Evolutionary conservation across 345 rosid genomes (phyloP).

Genomic region (Hibiscus trionum): DNA sequence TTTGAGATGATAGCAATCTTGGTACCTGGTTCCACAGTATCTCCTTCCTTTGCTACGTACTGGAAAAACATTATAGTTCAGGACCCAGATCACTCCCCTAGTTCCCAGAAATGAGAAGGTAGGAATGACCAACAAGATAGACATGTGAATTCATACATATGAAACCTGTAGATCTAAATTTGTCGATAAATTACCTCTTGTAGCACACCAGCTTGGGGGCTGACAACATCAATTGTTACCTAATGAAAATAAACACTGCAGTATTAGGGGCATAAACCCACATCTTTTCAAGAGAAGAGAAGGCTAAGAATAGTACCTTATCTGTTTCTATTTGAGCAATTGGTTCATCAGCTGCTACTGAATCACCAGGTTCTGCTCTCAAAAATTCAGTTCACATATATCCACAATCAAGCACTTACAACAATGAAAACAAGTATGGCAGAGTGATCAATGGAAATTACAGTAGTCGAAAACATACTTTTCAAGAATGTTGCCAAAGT

Average conservation of each 20-base stretch:
- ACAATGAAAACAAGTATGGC: not conserved
- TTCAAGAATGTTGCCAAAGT: slow-evolving; percentile 66
- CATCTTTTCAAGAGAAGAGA: not conserved
- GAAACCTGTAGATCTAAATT: not conserved
- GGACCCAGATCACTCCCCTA: not conserved
- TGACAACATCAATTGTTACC: slow-evolving; percentile 84
- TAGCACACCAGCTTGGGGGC: slow-evolving; percentile 81
- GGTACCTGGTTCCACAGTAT: slow-evolving; percentile 87
- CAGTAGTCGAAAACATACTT: slow-evolving; percentile 34
- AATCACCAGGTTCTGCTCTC: slow-evolving; percentile 81
- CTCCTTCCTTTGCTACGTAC: slow-evolving; percentile 91
- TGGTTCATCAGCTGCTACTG: slow-evolving; percentile 81
- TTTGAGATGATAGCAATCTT: slow-evolving; percentile 79
- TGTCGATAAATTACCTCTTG: slow-evolving; percentile 42
- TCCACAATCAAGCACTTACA: slow-evolving; percentile 1
- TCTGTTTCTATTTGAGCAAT: slow-evolving; percentile 98
- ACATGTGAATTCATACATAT: not conserved
- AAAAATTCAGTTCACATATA: slow-evolving; percentile 1
- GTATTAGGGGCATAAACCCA: slow-evolving; percentile 10
- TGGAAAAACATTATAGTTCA: slow-evolving; percentile 16
- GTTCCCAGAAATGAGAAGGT: not conserved
- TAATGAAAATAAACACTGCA: slow-evolving; percentile 15
- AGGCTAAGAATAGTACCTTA: slow-evolving; percentile 42
- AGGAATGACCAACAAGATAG: slow-evolving; percentile 1
- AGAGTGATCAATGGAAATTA: not conserved